Conservation (phyloP, 192 early-diverging fungal genomes). For the Umbelopsis vinacea region DNA sequence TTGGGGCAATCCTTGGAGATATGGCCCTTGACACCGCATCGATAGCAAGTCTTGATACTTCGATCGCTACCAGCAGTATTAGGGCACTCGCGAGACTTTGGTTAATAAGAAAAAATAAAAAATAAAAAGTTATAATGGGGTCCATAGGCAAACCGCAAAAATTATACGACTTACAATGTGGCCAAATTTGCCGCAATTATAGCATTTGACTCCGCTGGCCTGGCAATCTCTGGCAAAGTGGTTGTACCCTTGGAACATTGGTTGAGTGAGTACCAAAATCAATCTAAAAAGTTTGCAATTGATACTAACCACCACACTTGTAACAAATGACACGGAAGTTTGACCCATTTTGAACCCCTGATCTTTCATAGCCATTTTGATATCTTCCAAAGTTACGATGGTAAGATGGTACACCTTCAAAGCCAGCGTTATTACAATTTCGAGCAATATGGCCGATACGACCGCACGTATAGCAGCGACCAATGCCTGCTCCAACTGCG, state of each 20-base stretch:
- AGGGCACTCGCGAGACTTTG: conserved; percentile 48
- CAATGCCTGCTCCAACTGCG: conserved; percentile 31
- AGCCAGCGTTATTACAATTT: conserved; percentile 38
- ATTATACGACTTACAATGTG: conserved; percentile 50
- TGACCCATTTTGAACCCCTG: background rate
- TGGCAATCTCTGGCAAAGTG: conserved; percentile 60
- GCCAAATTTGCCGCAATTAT: conserved; percentile 57
- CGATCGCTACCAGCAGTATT: conserved; percentile 31
- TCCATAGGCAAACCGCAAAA: background rate
- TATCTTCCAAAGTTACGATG: conserved; percentile 24
- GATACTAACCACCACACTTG: conserved; percentile 50
- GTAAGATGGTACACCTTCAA: background rate
- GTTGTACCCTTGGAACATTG: conserved; percentile 35
- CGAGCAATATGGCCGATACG: conserved; percentile 59
- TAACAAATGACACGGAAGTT: conserved; percentile 47
- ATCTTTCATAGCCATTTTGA: conserved; percentile 13
- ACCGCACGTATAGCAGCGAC: conserved; percentile 53
- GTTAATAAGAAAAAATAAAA: conserved; percentile 11
- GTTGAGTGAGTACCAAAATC: background rate
- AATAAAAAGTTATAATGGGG: background rate
- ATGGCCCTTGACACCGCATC: conserved; percentile 48
- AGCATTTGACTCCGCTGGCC: conserved; percentile 58
- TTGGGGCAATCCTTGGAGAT: conserved; percentile 39
- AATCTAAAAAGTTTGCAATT: background rate
- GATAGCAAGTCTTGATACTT: conserved; percentile 44